Evolutionary conservation across 495 filamentous ascomycete species (phyloP), one percentile per base, ranked within the genome.

Genomic region (Penicillium roqueforti): DNA sequence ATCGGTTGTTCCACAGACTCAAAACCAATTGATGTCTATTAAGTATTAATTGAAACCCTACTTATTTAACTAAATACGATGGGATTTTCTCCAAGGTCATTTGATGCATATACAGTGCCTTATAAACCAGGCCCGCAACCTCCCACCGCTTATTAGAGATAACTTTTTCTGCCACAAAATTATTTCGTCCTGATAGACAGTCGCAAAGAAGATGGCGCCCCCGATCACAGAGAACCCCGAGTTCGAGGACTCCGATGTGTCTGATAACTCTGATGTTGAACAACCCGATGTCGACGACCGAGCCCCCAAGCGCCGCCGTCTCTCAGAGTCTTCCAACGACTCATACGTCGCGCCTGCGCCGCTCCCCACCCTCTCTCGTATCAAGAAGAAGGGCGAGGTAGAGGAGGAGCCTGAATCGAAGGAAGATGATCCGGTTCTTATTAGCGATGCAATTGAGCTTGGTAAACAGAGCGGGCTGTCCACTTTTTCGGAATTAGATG

Each of bases 401-500:
- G 52, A 39, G 6, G 58, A 66, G 20, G 62, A 63, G 26, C 41
- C 63, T 47, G 55, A 57, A 5, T 5, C 49, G 4, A 42, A 62
- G 3, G 63, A 68, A 10, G 63, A 71, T 13, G 66, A 70, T 19
- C 75, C 75, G 6, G 69, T 75, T 0, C 58, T 66, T n/a, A 77
- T 73, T 36, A 55, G 55, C 43, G 73, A 76, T 68, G 75, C 75
- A 8, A 64, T 76, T 20, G 73, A 73, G 29, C 72, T 75, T 44
- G 73, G 75, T 18, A 57, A 75, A 9, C 61, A 66, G 16, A 69
- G 62, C 14, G 72, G 68, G 4, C 66, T 79, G 55, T 81, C 82
- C 5, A 89, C 80, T 19, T 98, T 98, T 62, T 80, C 85, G 18
- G 78, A 78, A 10, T 68, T 98, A 31, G 79, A 82, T 14, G 83